These are phyloP conservation scores for Colletotrichum sp. DNA, from an alignment of 2,329 filamentous ascomycete genomes.

Conservation along the genomic window DNA sequence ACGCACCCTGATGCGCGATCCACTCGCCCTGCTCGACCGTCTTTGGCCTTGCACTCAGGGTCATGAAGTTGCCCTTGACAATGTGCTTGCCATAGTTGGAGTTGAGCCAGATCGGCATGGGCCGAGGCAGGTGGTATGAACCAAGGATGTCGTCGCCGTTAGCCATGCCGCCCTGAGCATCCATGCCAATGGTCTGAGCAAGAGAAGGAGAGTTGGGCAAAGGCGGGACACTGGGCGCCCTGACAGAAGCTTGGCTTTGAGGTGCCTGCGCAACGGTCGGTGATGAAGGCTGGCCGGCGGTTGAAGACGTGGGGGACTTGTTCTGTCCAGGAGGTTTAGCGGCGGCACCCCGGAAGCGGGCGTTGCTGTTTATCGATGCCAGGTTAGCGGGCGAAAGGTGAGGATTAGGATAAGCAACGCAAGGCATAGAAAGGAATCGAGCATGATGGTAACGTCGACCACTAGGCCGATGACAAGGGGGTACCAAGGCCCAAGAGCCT, in stretches of 20 bases:
- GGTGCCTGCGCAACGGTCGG: conserved; percentile 50
- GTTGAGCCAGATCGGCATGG: conserved; percentile 77
- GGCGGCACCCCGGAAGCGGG: conserved; percentile 62
- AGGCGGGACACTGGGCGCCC: conserved; percentile 64
- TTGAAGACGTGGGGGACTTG: conserved; percentile 58
- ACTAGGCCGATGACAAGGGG: not conserved
- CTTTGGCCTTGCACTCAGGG: conserved; percentile 88
- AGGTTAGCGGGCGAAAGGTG: conserved; percentile 27
- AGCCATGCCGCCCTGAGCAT: conserved; percentile 58
- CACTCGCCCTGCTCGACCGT: conserved; percentile 95
- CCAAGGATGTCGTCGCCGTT: conserved; percentile 61
- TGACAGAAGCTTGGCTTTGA: conserved; percentile 54
- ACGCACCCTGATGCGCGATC: conserved; percentile 90
- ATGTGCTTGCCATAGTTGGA: conserved; percentile 81
- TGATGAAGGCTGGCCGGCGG: conserved; percentile 53
- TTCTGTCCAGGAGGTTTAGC: conserved; percentile 54
- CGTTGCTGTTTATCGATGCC: conserved; percentile 47
- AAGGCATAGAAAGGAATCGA: not conserved
- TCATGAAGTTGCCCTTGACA: conserved; percentile 98
- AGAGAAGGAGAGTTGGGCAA: conserved; percentile 69
- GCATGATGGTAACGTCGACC: not conserved
- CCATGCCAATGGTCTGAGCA: conserved; percentile 71
- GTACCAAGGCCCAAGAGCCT: not conserved
- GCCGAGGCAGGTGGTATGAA: conserved; percentile 69
- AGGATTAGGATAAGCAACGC: conserved; percentile 3